A percentile compares a stretch with the other conserved stretches of the same genome.
Evolutionary conservation across 495 filamentous ascomycete species (phyloP).

Genomic region (Aspergillus taichungensis): DNA sequence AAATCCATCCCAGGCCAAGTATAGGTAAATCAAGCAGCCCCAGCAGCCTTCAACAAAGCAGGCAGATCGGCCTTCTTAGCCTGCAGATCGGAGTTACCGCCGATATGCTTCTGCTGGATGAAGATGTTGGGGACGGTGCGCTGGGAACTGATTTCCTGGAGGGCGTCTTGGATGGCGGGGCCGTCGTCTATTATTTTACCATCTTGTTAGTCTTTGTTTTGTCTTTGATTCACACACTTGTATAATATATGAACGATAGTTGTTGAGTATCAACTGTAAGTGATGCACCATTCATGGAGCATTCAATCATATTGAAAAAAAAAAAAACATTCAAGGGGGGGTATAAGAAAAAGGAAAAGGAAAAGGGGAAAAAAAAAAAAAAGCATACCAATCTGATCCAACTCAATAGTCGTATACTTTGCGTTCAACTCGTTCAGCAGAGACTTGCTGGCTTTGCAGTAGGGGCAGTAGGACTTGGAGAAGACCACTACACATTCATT

Average conservation of each 20-base stretch:
- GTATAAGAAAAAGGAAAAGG: constrained; percentile 1
- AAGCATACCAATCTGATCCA: constrained; percentile 71
- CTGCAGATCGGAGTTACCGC: constrained; percentile 93
- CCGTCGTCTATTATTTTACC: constrained; percentile 60
- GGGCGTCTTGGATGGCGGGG: constrained; percentile 70
- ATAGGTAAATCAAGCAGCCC: constrained; percentile 42
- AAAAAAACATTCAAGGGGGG: too few species aligned
- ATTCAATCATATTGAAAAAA: too few species aligned
- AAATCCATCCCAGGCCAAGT: not conserved
- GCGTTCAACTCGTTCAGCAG: constrained; percentile 60
- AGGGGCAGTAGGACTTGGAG: constrained; percentile 95
- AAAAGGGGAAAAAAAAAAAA: not conserved
- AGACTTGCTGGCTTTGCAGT: constrained; percentile 73
- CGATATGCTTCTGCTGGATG: constrained; percentile 84
- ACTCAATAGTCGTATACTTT: constrained; percentile 66
- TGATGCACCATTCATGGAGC: not conserved
- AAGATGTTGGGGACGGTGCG: constrained; percentile 91
- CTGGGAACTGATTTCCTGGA: constrained; percentile 72
- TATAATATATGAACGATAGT: not conserved
- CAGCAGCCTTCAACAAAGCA: constrained; percentile 53
- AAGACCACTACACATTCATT: constrained; percentile 60
- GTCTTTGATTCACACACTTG: not conserved
- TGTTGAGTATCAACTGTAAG: not conserved
- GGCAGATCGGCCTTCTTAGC: constrained; percentile 48
- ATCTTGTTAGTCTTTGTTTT: constrained; percentile 1